These are phyloP conservation scores for Penicillium argentinense DNA, from an alignment of 495 filamentous ascomycete species.

Conservation along the genomic window DNA sequence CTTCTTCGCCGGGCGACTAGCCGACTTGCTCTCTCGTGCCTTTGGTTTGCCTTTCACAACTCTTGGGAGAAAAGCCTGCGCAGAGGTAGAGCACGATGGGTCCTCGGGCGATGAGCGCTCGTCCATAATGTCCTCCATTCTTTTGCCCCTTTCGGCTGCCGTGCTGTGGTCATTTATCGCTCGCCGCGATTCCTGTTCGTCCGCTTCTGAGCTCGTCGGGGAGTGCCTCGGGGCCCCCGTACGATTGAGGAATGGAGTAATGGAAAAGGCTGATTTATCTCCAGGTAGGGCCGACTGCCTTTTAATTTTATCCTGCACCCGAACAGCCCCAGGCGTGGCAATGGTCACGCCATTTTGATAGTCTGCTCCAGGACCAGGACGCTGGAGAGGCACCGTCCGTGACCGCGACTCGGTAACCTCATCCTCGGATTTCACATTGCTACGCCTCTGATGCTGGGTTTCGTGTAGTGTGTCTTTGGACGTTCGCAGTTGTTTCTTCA, in stretches of 20 bases:
- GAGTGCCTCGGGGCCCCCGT: slow-evolving; percentile 55
- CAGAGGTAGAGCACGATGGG: not conserved
- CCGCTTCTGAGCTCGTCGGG: slow-evolving; percentile 34
- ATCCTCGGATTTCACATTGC: slow-evolving; percentile 11
- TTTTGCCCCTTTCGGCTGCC: slow-evolving; percentile 2
- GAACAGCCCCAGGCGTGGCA: slow-evolving; percentile 66
- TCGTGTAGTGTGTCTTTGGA: slow-evolving; percentile 71
- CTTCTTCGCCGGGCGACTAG: slow-evolving; percentile 1
- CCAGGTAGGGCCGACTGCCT: slow-evolving; percentile 59
- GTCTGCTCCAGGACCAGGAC: slow-evolving; percentile 36
- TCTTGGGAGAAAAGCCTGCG: not conserved
- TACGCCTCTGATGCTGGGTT: slow-evolving; percentile 46
- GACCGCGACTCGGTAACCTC: slow-evolving; percentile 37
- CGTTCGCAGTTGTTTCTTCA: slow-evolving; percentile 63
- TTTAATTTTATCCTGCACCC: slow-evolving; percentile 52
- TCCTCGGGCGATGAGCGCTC: not conserved
- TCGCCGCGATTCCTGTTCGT: slow-evolving; percentile 25
- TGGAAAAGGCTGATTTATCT: slow-evolving; percentile 88
- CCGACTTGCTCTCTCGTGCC: slow-evolving; percentile 5
- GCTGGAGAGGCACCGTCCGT: slow-evolving; percentile 35
- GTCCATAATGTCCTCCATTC: slow-evolving; percentile 1
- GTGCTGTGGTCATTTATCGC: not conserved
- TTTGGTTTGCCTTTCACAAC: slow-evolving; percentile 3
- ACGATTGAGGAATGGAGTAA: slow-evolving; percentile 88
- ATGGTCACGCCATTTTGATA: slow-evolving; percentile 54